Evolutionary conservation across 2,329 filamentous ascomycete genomes (phyloP).

Genomic region (Sporothrix dimorphospora): DNA sequence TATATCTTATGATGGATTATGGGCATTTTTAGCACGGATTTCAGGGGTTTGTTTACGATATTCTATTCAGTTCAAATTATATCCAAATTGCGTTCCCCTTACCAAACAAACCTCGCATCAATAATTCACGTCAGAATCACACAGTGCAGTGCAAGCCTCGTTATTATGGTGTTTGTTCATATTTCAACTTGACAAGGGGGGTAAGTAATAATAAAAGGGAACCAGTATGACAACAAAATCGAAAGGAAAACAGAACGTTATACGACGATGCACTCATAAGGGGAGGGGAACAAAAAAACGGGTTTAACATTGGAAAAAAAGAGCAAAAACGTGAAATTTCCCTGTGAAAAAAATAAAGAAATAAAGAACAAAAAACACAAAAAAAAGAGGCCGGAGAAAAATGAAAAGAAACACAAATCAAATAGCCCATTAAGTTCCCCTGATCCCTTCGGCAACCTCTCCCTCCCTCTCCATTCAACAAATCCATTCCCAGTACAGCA

Average conservation of each 20-base stretch:
- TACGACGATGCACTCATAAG: background rate
- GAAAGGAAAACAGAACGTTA: background rate
- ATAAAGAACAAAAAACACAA: background rate
- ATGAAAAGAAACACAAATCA: slow-evolving; percentile 12
- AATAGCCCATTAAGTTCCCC: slow-evolving; percentile 27
- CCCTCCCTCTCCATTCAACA: slow-evolving; percentile 6
- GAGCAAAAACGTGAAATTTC: background rate
- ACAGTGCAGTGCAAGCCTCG: background rate
- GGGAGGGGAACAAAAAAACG: background rate
- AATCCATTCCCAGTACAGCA: background rate
- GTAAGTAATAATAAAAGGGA: background rate
- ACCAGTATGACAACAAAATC: background rate
- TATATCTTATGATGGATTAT: slow-evolving; percentile 1
- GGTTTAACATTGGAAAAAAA: background rate
- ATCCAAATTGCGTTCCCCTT: background rate
- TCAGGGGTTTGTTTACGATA: background rate
- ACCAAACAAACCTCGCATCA: background rate
- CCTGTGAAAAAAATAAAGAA: background rate
- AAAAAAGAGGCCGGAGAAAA: slow-evolving; percentile 22
- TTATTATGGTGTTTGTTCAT: background rate
- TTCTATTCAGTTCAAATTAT: background rate
- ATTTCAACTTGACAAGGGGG: slow-evolving; percentile 13
- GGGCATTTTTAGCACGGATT: background rate
- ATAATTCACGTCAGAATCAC: too few species aligned
- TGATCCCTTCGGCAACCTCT: slow-evolving; percentile 2